Evolutionary conservation across 192 early-diverging fungal species (phyloP), one percentile per base, ranked within the genome.

Genomic region (Pilobolus umbonatus): DNA sequence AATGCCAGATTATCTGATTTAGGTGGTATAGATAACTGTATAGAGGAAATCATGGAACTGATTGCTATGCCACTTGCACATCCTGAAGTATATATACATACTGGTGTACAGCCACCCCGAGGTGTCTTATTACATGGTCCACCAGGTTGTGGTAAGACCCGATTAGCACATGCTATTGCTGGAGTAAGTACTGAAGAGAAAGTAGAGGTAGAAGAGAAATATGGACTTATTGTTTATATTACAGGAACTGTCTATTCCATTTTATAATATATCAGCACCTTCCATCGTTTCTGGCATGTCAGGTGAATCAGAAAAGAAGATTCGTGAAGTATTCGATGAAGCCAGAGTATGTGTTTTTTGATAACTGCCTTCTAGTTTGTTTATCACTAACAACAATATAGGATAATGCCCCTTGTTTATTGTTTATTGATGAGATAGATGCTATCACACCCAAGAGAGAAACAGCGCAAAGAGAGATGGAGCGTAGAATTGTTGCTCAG

Each of bases 361-460:
- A n/a, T n/a, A n/a, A n/a, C n/a, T n/a, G n/a, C n/a, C 15, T 1
- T 7, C 7, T 30, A 54, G 4, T 24, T 54, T 55, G 19, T 54
- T 3, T 8, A 49, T 9, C 2, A 32, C 14, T 17, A 25, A 6
- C 4, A 10, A 3, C 12, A 14, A 4, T 34, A 2, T 40, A 70
- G 68, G 42, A 51, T 12, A 57, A 60, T 32, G 71, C 71, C 22
- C 71, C 71, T 14, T 73, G 71, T 55, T 38, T 99, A 53, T 89
- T 99, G 58, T 99, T 99, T 48, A 99, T 99, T 70, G 97, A 99
- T 70, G 97, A 99, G 65, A 93, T 99, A 57, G 97, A 99, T 70
- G 88, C 97, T 24, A 99, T 99, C 68, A 93, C 97, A 8, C 97
- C 97, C 62, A 99, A 99, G 84, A 87, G 97, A 76, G 97, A 99